These are phyloP conservation scores for Aspergillus candidus DNA, from an alignment of 2,329 filamentous ascomycete species.

Conservation along the genomic window DNA sequence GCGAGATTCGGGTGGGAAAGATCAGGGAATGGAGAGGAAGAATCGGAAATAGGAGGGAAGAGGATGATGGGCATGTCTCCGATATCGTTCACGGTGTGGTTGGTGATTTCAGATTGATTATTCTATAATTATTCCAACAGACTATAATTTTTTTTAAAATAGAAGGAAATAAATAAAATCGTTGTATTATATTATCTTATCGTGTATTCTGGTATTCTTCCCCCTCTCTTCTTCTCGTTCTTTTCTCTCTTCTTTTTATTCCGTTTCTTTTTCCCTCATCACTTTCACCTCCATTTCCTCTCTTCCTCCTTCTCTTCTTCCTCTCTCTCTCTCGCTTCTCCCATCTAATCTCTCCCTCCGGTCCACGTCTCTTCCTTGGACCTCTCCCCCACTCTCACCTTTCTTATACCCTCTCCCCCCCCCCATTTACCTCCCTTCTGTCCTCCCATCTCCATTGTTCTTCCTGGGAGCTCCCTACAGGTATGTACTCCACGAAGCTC, in stretches of 20 bases:
- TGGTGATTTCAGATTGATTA: too few relatives aligned
- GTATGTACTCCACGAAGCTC: not conserved
- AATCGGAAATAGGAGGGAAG: too few relatives aligned
- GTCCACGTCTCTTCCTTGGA: conserved; percentile 7
- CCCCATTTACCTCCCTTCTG: not conserved
- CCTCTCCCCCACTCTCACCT: too few relatives aligned
- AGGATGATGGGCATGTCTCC: too few relatives aligned
- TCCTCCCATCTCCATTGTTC: not conserved
- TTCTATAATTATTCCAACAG: too few relatives aligned
- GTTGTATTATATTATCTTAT: conserved; percentile 3
- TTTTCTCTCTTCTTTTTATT: conserved; percentile 1
- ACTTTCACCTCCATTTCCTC: conserved; percentile 15
- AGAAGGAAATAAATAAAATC: too few relatives aligned
- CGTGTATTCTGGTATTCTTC: conserved; percentile 15
- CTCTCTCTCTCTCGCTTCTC: conserved; percentile 11
- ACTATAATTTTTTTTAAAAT: too few relatives aligned
- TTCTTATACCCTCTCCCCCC: too few relatives aligned
- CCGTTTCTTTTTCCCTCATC: conserved; percentile 20
- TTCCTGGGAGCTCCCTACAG: not conserved
- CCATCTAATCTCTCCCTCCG: conserved; percentile 10
- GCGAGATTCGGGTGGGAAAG: too few relatives aligned
- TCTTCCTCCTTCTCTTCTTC: conserved; percentile 9
- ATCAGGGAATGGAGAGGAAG: too few relatives aligned
- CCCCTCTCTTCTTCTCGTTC: conserved; percentile 1
- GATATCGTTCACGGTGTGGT: too few relatives aligned